A percentile compares a stretch with the other conserved stretches of the same genome.
These are phyloP conservation scores for Artemisia argyi DNA, from an alignment of 129 eudicot genomes.

Conservation along the genomic window DNA sequence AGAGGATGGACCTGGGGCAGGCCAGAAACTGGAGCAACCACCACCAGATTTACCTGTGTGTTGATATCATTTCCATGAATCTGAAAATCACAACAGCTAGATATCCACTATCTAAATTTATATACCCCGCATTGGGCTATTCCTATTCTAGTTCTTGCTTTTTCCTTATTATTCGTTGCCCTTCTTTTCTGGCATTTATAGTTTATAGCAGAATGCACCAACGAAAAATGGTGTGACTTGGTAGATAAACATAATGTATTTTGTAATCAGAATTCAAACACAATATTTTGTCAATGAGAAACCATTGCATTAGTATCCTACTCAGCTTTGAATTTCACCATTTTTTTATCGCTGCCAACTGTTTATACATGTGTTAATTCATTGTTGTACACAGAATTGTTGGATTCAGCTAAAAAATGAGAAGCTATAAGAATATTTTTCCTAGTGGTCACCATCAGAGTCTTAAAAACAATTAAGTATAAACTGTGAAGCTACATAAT, in stretches of 20 bases:
- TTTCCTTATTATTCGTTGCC: not conserved
- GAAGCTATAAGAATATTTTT: no score
- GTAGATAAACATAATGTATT: constrained; percentile 17
- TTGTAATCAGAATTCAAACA: constrained; percentile 23
- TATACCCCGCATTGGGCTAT: constrained; percentile 35
- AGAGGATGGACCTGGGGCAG: constrained; percentile 65
- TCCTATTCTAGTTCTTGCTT: constrained; percentile 15
- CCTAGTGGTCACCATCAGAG: no score
- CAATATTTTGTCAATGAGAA: constrained; percentile 8
- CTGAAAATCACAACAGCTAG: not conserved
- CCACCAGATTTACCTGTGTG: constrained; percentile 72
- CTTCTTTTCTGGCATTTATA: not conserved
- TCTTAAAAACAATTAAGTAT: no score
- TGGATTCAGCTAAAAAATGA: no score
- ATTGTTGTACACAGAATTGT: not conserved
- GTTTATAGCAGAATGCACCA: constrained; percentile 25
- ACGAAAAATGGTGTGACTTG: constrained; percentile 19
- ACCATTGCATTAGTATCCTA: not conserved
- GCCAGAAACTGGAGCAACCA: constrained; percentile 56
- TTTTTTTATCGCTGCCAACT: not conserved
- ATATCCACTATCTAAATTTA: constrained; percentile 22
- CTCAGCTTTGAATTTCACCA: not conserved
- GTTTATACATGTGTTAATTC: not conserved
- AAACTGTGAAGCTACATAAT: no score
- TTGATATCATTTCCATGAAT: constrained; percentile 33